phyloP scores from a whole-genome alignment of 2,329 filamentous ascomycete genomes.

The Fusarium globosum region DNA sequence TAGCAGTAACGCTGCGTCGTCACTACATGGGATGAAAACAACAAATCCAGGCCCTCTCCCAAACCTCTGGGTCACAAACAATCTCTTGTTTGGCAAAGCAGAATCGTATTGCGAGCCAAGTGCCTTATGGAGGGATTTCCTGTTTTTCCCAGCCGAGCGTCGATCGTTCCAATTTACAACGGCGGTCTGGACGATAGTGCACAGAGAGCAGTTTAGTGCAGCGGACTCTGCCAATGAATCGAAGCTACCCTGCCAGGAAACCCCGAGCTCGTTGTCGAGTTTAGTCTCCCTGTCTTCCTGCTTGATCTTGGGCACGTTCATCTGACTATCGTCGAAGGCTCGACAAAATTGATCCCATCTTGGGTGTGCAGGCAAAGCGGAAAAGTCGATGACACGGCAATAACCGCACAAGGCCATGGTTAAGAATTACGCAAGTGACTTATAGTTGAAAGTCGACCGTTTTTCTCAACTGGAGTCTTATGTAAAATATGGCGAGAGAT shows the following conservation, averaged over 20 bases:
- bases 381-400: background rate
- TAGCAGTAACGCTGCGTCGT: fast-evolving
- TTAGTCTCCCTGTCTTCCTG: background rate
- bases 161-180: background rate
- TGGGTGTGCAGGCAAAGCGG: fast-evolving
- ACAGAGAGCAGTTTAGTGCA: background rate
- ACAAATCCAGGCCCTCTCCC: fast-evolving
- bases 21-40: background rate
- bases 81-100: fast-evolving
- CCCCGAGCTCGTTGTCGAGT: fast-evolving
- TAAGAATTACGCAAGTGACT: fast-evolving
- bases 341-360: fast-evolving
- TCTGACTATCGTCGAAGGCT: background rate
- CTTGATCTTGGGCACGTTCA: fast-evolving
- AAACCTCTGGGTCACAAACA: background rate
- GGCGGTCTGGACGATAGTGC: fast-evolving
- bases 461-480: no score
- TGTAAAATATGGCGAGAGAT: no score
- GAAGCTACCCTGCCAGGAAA: background rate
- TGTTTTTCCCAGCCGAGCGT: background rate
- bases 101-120: fast-evolving
- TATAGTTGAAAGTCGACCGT: background rate
- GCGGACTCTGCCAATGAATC: background rate
- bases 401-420: background rate
- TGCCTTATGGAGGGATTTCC: fast-evolving